Evolutionary conservation across 2,329 filamentous ascomycete species (phyloP).

Genomic region (Calonectria pseudoturangicola): DNA sequence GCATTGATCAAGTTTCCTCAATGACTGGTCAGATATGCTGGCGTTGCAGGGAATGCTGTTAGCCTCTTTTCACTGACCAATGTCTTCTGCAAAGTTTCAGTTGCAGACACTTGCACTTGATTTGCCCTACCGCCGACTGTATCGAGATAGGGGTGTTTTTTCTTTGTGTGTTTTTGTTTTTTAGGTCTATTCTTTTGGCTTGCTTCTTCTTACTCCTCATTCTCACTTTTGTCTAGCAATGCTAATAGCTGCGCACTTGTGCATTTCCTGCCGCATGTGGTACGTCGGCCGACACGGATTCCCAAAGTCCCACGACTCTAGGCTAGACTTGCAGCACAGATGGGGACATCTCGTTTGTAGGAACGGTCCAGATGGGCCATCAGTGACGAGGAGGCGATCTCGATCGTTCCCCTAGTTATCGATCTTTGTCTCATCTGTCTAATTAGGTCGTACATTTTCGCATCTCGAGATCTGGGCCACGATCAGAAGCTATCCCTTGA

Average conservation of each 20-base stretch:
- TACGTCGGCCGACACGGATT: conserved; percentile 12
- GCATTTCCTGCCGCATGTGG: background rate
- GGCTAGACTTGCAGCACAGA: background rate
- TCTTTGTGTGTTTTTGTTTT: conserved; percentile 13
- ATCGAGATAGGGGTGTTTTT: conserved; percentile 8
- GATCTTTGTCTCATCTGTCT: conserved; percentile 46
- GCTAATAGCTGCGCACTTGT: background rate
- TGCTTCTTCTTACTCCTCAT: background rate
- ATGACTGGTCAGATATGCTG: conserved; percentile 50
- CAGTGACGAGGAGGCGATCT: conserved; percentile 41
- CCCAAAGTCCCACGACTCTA: conserved; percentile 9
- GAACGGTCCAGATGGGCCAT: conserved; percentile 31
- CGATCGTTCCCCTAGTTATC: conserved; percentile 40
- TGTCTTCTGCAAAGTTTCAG: conserved; percentile 15
- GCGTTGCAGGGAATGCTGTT: conserved; percentile 35
- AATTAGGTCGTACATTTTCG: conserved; percentile 42
- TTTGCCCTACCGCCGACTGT: conserved; percentile 30
- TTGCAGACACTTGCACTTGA: background rate
- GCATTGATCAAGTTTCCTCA: conserved; percentile 44
- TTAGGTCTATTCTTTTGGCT: background rate
- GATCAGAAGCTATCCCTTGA: conserved; percentile 43
- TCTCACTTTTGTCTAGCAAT: background rate
- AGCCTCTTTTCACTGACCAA: conserved; percentile 8
- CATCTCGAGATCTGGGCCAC: conserved; percentile 45
- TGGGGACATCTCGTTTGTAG: conserved; percentile 19